These are phyloP conservation scores for Fonsecaea pugnacius DNA, from an alignment of 2,329 filamentous ascomycete genomes.

Conservation along the genomic window DNA sequence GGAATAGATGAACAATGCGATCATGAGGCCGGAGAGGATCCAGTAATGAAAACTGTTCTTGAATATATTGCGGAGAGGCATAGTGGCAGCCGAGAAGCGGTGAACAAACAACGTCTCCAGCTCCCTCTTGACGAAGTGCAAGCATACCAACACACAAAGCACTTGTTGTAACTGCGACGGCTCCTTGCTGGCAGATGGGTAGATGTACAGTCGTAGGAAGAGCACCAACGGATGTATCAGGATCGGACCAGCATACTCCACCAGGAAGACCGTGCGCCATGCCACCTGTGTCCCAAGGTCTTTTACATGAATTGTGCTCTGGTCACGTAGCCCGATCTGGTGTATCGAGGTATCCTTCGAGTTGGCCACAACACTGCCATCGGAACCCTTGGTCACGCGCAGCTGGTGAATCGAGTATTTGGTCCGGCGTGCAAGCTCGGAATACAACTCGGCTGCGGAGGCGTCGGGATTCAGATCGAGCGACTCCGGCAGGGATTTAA, in stretches of 20 bases:
- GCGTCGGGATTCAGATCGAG: slow-evolving; percentile 58
- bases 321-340: slow-evolving; percentile 61
- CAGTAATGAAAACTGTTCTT: slow-evolving; percentile 97
- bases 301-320: slow-evolving; percentile 78
- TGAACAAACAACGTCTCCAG: slow-evolving; percentile 92
- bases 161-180: slow-evolving; percentile 72
- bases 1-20: slow-evolving; percentile 83
- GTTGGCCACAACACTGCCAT: slow-evolving; percentile 63
- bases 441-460: slow-evolving; percentile 61
- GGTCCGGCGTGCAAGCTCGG: slow-evolving; percentile 59
- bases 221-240: slow-evolving; percentile 80
- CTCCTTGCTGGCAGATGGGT: slow-evolving; percentile 57
- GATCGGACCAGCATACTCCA: slow-evolving; percentile 93
- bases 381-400: slow-evolving; percentile 67
- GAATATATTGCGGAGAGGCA: slow-evolving; percentile 89
- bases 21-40: slow-evolving; percentile 76
- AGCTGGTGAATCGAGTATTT: slow-evolving; percentile 63
- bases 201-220: slow-evolving; percentile 72
- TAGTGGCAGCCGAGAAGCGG: slow-evolving; percentile 91
- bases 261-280: slow-evolving; percentile 91
- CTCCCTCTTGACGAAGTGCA: slow-evolving; percentile 95
- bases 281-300: slow-evolving; percentile 88
- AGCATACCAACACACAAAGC: slow-evolving; percentile 71
- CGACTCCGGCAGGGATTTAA: slow-evolving; percentile 63
- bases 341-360: slow-evolving; percentile 57